phyloP scores from a whole-genome alignment of 129 eudicot genomes.

The Sambucus nigra region DNA sequence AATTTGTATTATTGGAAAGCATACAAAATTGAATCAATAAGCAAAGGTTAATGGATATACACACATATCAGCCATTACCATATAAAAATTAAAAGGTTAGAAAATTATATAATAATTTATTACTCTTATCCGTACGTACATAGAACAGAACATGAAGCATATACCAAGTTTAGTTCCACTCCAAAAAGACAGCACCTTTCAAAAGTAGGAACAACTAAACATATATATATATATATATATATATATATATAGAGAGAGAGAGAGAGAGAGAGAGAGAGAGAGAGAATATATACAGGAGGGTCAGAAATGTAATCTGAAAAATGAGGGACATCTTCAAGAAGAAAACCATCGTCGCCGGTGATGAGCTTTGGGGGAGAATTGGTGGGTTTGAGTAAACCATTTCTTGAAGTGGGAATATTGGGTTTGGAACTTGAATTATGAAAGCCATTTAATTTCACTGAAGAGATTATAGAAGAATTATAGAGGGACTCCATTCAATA shows the following conservation, averaged over 20 bases:
- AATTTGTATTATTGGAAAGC: too few species aligned
- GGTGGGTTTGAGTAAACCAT: constrained; percentile 5
- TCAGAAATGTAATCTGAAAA: constrained; percentile 56
- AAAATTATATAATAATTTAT: too few species aligned
- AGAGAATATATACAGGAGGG: constrained; percentile 47
- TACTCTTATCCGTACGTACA: too few species aligned
- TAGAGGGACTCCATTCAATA: constrained; percentile 14
- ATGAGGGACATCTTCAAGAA: constrained; percentile 87
- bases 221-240: background rate
- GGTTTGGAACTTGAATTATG: constrained; percentile 3
- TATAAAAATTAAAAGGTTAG: too few species aligned
- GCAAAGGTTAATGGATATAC: too few species aligned
- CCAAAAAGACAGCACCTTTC: too few species aligned
- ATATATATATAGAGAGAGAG: constrained; percentile 9
- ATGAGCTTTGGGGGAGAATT: constrained; percentile 27
- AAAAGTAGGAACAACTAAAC: too few species aligned
- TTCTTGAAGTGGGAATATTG: constrained; percentile 11
- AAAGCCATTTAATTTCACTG: background rate
- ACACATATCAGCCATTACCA: too few species aligned
- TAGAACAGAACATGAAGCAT: too few species aligned
- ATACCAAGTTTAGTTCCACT: too few species aligned
- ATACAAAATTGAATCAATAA: too few species aligned
- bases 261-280: constrained; percentile 6
- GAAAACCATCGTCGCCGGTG: constrained; percentile 43
- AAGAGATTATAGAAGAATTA: constrained; percentile 1